Evolutionary conservation across 768 basidiomycete genomes (phyloP), one percentile per base, ranked within the genome.

Genomic region (Tremella mesenterica): DNA sequence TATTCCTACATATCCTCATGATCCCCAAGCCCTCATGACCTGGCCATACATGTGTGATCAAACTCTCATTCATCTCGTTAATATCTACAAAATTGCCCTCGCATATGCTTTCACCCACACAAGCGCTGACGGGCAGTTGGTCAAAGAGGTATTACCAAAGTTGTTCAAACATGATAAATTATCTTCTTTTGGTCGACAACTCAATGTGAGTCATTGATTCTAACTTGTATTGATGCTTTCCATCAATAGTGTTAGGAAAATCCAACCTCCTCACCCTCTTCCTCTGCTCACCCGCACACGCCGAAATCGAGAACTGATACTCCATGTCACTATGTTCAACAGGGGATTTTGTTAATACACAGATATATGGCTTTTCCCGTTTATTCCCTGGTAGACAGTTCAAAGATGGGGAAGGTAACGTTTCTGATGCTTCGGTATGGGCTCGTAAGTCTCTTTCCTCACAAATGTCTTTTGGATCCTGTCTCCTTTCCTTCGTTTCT

Each of bases 141-240:
- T 61, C 18, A 65, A 63, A 46, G 64, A 68, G 26, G 60, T 73
- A 8, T 54, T 73, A n/a, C 71, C 71, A 1, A 56, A 44, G 21
- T 57, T 70, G 16, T 73, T 63, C 66, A 73, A 73, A 57, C 71
- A 73, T 49, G 66, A 68, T 51, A 73, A 73, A 53, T 45, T 73
- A 8, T 52, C 69, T n/a, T 68, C 65, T 0, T 73, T 73, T 38
- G 67, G 67, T n/a, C 48, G 71, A 16, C 71, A 73, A 53, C 60
- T 73, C 20, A 71, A 73, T 53, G 71, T 73, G 44, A 59, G 71
- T 57, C 23, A 7, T 18, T 18, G 26, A 43, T 43, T n/a, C 18
- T 43, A 18, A 36, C 12, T 12, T 18, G 12, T 12, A 36, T 12
- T 18, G 18, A 36, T 12, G 34, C 34, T 36, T 12, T 36, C 12